phyloP scores from a whole-genome alignment of 1,139 yeast genomes.

The Taphrina betulina region DNA sequence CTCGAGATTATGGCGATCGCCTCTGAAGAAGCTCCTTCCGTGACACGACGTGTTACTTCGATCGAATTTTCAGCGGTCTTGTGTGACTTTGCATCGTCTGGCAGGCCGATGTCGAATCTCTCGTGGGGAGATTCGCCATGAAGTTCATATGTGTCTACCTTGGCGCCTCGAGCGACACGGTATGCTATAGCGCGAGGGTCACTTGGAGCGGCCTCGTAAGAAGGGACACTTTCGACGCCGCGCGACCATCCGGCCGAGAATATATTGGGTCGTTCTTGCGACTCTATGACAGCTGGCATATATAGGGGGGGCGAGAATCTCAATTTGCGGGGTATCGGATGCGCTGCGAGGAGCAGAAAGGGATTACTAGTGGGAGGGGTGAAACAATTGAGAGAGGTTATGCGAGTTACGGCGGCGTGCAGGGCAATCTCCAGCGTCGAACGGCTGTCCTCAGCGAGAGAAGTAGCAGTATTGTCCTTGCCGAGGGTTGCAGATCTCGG shows the following conservation, averaged over 20 bases:
- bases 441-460: too few relatives aligned
- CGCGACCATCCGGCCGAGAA: not conserved
- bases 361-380: too few relatives aligned
- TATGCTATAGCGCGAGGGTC: conserved; percentile 16
- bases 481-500: too few relatives aligned
- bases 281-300: too few relatives aligned
- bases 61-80: not conserved
- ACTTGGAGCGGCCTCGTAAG: conserved; percentile 8
- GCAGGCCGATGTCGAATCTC: not conserved
- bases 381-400: too few relatives aligned
- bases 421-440: too few relatives aligned
- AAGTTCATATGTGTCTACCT: not conserved
- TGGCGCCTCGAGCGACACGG: not conserved
- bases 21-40: not conserved
- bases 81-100: not conserved
- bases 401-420: too few relatives aligned
- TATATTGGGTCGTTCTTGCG: not conserved
- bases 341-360: too few relatives aligned
- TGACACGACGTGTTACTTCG: not conserved
- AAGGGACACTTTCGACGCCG: conserved; percentile 11
- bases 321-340: too few relatives aligned
- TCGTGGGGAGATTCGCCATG: conserved; percentile 1
- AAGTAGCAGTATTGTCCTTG: too few relatives aligned
- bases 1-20: not conserved
- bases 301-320: too few relatives aligned